Evolutionary conservation across 2,329 filamentous ascomycete species (phyloP).

Genomic region (Penicillium expansum): DNA sequence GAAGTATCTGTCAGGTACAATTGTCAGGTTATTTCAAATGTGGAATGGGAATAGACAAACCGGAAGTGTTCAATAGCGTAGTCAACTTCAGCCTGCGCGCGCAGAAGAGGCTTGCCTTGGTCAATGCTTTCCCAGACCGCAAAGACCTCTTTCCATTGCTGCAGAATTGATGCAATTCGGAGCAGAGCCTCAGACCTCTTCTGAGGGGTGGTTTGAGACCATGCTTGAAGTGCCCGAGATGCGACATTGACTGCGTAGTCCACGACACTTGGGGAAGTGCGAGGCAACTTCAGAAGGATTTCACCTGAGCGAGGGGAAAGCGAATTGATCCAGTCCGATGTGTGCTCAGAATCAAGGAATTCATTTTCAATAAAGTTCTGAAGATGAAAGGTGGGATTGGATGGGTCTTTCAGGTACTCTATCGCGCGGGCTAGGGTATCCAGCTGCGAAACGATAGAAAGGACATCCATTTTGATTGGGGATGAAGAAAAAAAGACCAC

Average conservation of each 20-base stretch:
- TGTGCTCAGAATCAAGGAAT: neutral
- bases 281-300: neutral
- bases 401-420: too few species aligned
- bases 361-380: neutral
- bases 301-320: neutral
- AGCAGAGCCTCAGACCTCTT: neutral
- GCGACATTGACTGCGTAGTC: neutral
- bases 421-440: neutral
- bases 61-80: neutral
- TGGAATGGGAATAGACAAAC: neutral
- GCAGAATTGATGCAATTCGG: neutral
- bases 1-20: neutral
- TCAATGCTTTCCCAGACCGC: neutral
- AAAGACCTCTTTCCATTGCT: neutral
- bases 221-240: neutral
- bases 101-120: neutral
- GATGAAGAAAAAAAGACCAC: too few species aligned
- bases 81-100: neutral
- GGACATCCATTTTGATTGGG: neutral
- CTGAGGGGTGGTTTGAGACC: neutral
- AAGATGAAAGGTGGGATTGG: neutral
- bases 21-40: neutral
- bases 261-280: neutral
- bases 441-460: neutral
- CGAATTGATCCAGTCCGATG: neutral